Conservation (phyloP, 257 asterid species). For the Solanum pennellii region DNA sequence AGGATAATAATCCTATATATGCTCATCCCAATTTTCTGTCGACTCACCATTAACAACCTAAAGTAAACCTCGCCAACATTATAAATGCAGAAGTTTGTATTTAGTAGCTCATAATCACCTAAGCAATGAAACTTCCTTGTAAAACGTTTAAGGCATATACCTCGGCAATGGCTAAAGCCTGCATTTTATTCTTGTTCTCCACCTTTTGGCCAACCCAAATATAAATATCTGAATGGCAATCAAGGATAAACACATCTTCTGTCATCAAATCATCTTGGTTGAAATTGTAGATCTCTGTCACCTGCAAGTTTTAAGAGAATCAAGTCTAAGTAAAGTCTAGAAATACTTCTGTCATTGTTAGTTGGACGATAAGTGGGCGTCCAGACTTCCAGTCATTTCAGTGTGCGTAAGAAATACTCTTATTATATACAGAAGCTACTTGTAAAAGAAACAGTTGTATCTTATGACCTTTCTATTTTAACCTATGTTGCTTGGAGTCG, state of each 20-base stretch:
- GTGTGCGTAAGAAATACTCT: not conserved
- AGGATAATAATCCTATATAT: not conserved
- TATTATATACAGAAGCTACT: not conserved
- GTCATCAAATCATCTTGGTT: conserved; percentile 95
- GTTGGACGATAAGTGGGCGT: not conserved
- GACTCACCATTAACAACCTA: not conserved
- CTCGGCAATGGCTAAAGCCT: conserved; percentile 75
- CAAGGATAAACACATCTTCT: conserved; percentile 84
- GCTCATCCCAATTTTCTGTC: conserved; percentile 32
- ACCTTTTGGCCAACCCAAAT: conserved; percentile 94
- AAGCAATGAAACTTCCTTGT: not conserved
- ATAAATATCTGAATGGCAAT: conserved; percentile 76
- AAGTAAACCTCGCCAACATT: not conserved
- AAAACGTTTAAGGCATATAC: conserved; percentile 28
- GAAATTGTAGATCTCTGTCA: conserved; percentile 81
- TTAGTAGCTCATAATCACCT: conserved; percentile 3
- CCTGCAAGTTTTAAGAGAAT: conserved; percentile 29
- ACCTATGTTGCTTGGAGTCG: not conserved
- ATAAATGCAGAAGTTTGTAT: not conserved
- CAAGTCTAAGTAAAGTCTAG: not conserved
- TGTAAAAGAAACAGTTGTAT: not conserved
- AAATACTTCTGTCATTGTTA: not conserved
- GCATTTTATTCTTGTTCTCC: conserved; percentile 51
- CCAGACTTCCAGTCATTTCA: not conserved
- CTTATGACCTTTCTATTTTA: not conserved